phyloP scores from a whole-genome alignment of 139 green algal species.

The Chlorella sp. region DNA sequence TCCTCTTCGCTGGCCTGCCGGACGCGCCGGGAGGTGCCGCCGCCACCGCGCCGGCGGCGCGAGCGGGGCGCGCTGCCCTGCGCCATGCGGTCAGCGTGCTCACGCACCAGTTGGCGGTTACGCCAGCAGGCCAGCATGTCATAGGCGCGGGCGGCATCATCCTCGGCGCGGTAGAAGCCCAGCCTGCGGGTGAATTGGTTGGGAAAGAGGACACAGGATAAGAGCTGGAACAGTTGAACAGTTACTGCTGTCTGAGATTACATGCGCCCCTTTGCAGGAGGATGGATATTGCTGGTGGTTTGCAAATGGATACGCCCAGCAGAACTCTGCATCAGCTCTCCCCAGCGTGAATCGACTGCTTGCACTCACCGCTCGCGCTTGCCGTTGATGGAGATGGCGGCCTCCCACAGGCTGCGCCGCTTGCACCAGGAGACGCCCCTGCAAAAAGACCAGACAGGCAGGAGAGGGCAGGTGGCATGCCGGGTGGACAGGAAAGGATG shows the following conservation, averaged over 20 bases:
- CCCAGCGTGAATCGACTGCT: no score
- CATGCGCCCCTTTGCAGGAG: background rate
- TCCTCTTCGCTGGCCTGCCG: background rate
- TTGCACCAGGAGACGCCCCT: constrained; percentile 30
- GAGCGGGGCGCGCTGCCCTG: background rate
- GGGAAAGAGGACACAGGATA: background rate
- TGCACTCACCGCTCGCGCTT: constrained; percentile 17
- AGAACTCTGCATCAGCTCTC: no score
- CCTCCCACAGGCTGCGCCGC: constrained; percentile 21
- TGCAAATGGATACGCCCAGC: no score
- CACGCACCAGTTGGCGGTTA: background rate
- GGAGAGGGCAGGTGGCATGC: background rate
- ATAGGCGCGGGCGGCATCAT: constrained; percentile 8
- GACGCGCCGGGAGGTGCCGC: no score
- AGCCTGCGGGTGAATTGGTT: background rate
- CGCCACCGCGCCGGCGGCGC: background rate
- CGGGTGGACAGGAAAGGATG: background rate
- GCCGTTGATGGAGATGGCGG: constrained; percentile 19
- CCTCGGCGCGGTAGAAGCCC: constrained; percentile 17
- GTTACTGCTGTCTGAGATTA: background rate
- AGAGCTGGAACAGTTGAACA: background rate
- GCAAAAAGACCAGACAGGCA: background rate
- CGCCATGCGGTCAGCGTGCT: background rate
- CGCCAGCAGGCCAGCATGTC: constrained; percentile 12
- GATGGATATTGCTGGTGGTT: no score